Base-by-base conservation (phyloP, 495 filamentous ascomycete species). In the Penicillium canariense region DNA sequence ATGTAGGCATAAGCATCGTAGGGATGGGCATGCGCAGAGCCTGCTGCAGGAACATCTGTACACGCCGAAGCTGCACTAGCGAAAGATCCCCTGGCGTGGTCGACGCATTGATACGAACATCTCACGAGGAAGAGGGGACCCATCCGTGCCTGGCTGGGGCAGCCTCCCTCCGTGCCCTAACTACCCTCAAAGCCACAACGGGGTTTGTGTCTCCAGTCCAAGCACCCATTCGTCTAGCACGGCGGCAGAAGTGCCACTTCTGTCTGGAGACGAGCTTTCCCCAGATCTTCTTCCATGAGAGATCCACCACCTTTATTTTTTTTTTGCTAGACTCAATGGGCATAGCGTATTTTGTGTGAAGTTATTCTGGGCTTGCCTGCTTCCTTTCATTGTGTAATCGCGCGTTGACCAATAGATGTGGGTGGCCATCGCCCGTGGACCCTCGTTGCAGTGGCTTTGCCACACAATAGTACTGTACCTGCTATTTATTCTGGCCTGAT, bases 221-320 rank as follows among this genome's bases (percentile, higher is more conserved):
- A 52, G n/a, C 30, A 45, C 45, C 31, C 25, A 50, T 58, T 50
- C 47, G 48, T 49, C 48, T 56, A 56, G 58, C 30, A 48, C 58
- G 49, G 42, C 27, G 52, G 57, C 26, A 59, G 46, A 31, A 54
- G 50, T 47, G 52, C 50, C 59, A 55, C 48, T 51, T 25, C 43
- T 36, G 28, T 32, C 45, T 58, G 50, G 46, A 52, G 40, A 18
- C 36, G 28, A 59, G 51, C 40, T 62, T 62, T 62, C 60, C 60
- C 60, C 60, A 59, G 60, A 55, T 62, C 48, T 62, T 38, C 14
- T 52, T 48, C 17, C 17, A 49, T 44, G 39, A 48, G 44, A 62
- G 59, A 61, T 61, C 59, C 59, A 61, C 59, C 38, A 23, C 38
- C 38, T 8, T 58, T 31, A 26, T 40, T 52, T 52, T 8, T 58